Evolutionary conservation across 1,139 yeast species (phyloP), one percentile per base, ranked within the genome.

Genomic region (Arxiozyma slooffiae): DNA sequence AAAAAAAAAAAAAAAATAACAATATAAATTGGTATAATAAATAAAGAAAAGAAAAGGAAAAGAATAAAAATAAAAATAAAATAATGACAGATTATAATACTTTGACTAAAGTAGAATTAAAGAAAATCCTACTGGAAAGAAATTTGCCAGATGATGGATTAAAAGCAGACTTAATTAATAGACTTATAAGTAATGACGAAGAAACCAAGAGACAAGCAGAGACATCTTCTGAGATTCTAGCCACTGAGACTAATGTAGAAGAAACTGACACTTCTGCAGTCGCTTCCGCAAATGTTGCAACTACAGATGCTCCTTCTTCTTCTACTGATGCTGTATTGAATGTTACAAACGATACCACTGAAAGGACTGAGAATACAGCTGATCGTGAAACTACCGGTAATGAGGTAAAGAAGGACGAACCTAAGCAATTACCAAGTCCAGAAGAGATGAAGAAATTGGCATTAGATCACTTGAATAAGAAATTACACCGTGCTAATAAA

Each of bases 61-160:
- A n/a, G n/a, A n/a, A n/a, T n/a, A n/a, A n/a, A n/a, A 30, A 30
- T 30, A 30, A 14, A 43, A 20, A 34, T 18, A 36, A 41, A 49
- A 44, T 37, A 8, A 82, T 81, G 87, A 58, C 82, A 17, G 80
- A 78, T 42, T 85, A 82, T 68, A 65, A 80, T 78, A 51, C 78
- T 75, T 60, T 56, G 34, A 90, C 95, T 37, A 97, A 89, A 47
- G 82, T 85, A 40, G 96, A 88, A 71, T 77, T 90, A 68, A 89
- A 87, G 67, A 96, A 85, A 56, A 60, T 80, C 50, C 77, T 92
- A 61, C 82, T 84, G 60, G 70, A 75, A 44, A 80, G 82, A 57
- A 85, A 83, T 1, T 76, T 92, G 52, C 67, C 95, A 4, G 72
- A 77, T 7, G 80, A 82, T 44, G 98, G 98, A 24, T 82, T 88